Conservation (phyloP, 73 alveolate species). For the Effrenium voratum region DNA sequence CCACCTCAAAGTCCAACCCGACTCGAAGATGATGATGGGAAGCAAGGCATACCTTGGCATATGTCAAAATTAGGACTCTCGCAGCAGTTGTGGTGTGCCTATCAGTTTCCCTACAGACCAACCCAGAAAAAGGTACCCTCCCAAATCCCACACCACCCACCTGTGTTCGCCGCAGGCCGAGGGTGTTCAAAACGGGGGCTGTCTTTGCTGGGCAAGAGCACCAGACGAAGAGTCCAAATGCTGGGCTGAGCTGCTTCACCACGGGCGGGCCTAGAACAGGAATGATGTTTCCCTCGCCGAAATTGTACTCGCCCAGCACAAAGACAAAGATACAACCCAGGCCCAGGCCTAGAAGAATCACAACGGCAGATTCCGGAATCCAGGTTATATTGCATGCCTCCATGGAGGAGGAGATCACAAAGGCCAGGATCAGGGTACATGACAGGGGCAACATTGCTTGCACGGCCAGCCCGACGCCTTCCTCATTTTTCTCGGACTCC, state of each 20-base stretch:
- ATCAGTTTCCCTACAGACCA: too few relatives aligned
- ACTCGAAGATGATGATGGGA: constrained; percentile 67
- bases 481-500: too few relatives aligned
- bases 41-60: constrained; percentile 56
- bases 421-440: constrained; percentile 56
- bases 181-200: too few relatives aligned
- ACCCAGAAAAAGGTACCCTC: too few relatives aligned
- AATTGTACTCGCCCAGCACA: constrained; percentile 12
- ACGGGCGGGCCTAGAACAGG: constrained; percentile 68
- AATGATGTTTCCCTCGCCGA: constrained; percentile 10
- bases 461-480: too few relatives aligned
- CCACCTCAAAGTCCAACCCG: constrained; percentile 84
- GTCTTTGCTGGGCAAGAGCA: too few relatives aligned
- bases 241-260: too few relatives aligned
- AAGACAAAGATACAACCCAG: constrained; percentile 21
- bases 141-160: too few relatives aligned
- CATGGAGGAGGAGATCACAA: constrained; percentile 70
- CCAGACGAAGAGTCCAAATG: too few relatives aligned
- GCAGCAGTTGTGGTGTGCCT: too few relatives aligned
- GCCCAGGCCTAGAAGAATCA: constrained; percentile 42
- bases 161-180: too few relatives aligned
- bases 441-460: constrained; percentile 24
- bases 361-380: constrained; percentile 47
- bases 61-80: too few relatives aligned
- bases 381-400: constrained; percentile 63